Base-by-base conservation (phyloP, 2,329 filamentous ascomycete species). In the Blastomyces parvus region DNA sequence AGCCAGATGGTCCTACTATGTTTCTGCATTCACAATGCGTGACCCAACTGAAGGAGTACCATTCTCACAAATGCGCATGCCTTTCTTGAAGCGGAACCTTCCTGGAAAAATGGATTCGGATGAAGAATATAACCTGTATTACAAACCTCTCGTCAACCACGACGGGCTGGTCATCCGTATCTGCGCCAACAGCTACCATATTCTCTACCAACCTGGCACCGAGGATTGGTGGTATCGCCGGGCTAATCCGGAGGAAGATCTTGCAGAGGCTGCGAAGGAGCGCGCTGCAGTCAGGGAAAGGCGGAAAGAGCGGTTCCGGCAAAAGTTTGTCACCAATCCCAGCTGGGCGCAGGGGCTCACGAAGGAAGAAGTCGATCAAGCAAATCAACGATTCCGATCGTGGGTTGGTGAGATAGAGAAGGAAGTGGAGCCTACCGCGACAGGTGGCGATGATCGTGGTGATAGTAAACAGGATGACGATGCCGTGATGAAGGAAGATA, bases 1-100 rank as follows among this genome's bases (percentile, higher is more conserved):
- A 67, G 82, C 82, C 66, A 80, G 86, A 48, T 99, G 94, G 94
- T 90, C 93, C 70, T 96, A 95, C 78, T 99, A 99, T 74, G 90
- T 96, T 63, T 92, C 93, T 22, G 91, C 92, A 0, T 97, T 89
- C 75, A 89, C 91, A 68, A 90, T 91, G 66, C 84, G 92, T 30
- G 91, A 96, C 71, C 89, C 90, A 1, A 99, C 94, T 0, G 90
- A 94, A 75, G 89, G 89, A 17, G 83, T 94, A 2, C 79, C 83
- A 7, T 81, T 86, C 59, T 82, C 82, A 6, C 84, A 83, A 58
- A 81, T 91, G 70, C 84, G 83, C 66, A 88, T 86, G 76, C 83
- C 86, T 4, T 85, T 91, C 64, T 80, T 93, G 19, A 83, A 85
- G 60, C 87, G 89, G 64, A 92, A 89, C 73, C 78, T 91, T 46